These are phyloP conservation scores for Rhododendron simsii DNA, from an alignment of 148 eudicot genomes.

Conservation along the genomic window DNA sequence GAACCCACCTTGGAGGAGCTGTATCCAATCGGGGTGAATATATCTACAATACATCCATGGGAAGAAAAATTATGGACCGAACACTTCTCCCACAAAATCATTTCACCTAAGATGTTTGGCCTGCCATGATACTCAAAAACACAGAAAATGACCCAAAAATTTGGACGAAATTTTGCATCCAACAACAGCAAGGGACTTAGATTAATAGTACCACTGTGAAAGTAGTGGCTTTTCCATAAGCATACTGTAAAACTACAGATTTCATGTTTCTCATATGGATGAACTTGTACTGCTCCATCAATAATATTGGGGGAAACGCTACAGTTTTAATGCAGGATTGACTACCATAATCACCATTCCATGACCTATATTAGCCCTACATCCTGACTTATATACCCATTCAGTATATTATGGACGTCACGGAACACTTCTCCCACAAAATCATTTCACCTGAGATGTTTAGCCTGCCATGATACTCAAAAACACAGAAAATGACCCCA, in stretches of 20 bases:
- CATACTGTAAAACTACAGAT: neutral
- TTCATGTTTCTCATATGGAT: neutral
- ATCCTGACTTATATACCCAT: neutral
- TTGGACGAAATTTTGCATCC: neutral
- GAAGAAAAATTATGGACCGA: constrained; percentile 5
- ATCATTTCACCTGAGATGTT: neutral
- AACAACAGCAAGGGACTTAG: neutral
- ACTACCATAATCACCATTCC: neutral
- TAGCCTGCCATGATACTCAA: neutral
- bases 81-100: neutral
- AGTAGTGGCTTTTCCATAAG: neutral
- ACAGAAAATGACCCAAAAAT: neutral
- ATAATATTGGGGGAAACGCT: neutral
- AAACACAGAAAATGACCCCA: neutral
- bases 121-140: neutral
- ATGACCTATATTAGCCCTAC: neutral
- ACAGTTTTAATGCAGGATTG: neutral
- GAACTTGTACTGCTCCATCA: neutral
- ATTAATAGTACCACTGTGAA: neutral
- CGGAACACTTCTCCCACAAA: neutral
- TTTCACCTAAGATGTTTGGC: neutral
- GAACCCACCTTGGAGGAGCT: constrained; percentile 98
- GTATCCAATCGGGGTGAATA: constrained; percentile 94
- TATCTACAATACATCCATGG: constrained; percentile 42
- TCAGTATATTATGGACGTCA: neutral